Base-by-base conservation (phyloP, 2,329 filamentous ascomycete species). In the Phialocephala subalpina region DNA sequence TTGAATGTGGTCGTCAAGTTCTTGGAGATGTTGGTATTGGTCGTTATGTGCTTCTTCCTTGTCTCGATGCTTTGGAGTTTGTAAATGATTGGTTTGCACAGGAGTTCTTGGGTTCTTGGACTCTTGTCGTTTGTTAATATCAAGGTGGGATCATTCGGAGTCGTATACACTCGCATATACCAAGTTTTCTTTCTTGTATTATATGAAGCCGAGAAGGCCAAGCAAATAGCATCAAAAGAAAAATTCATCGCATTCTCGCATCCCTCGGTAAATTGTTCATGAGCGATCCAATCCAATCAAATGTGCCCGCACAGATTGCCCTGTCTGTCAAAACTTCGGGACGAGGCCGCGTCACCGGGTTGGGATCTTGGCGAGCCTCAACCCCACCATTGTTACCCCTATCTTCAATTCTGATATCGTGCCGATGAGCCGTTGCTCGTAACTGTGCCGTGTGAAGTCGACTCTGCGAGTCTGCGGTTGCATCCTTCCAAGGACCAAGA, bases 1-100 rank as follows among this genome's bases (percentile, higher is more conserved):
- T 74, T 79, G 67, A 84, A 84, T 67, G 81, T 83, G 20, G 75
- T 78, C 3, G 52, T 61, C 20, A 65, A 55, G 27, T 47, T 38
- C 20, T 36, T 60, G 14, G 47, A 60, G 49, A 61, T 65, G 27
- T 36, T 63, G 49, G 29, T 45, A 35, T 57, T 64, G 53, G 42
- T 60, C 52, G 47, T 63, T 1, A 56, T 69, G 56, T 59, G 55
- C 25, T 22, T 61, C 9, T 62, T 55, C 16, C 49, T 64, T 25
- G 47, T 64, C 40, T 60, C 57, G 14, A 40, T 64, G 47, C 33
- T 60, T 38, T 59, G 60, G 64, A 29, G 58, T 11, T 40, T 62
- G 53, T 62, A 45, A 66, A 60, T 49, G 45, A 49, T 49, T 49
- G 45, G 45, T 45, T 45, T 16, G 45, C n/a, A 14, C 4, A 5